Conservation (phyloP, 2,329 filamentous ascomycete species). For the Epichloe glyceriae region DNA sequence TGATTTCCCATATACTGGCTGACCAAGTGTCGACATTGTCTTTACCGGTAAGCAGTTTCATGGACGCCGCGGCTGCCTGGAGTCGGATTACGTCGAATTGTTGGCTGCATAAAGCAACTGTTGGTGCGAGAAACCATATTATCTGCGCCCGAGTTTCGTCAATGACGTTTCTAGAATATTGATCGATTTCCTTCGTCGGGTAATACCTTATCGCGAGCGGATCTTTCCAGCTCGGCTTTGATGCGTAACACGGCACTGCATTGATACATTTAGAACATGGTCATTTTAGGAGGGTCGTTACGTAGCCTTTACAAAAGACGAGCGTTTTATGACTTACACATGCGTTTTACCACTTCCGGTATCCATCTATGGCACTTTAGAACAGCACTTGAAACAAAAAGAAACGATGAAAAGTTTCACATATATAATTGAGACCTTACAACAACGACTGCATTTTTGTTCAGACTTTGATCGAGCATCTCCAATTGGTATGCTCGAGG, state of each 20-base stretch:
- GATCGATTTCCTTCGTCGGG: neutral
- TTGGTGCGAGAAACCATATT: constrained; percentile 65
- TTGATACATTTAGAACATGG: neutral
- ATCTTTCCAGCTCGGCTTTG: constrained; percentile 45
- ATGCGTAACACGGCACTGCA: constrained; percentile 55
- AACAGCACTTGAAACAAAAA: neutral
- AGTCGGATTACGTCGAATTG: constrained; percentile 47
- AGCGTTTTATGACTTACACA: constrained; percentile 39
- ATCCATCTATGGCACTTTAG: constrained; percentile 49
- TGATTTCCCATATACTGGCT: constrained; percentile 50
- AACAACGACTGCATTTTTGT: constrained; percentile 57
- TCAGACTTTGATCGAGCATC: constrained; percentile 59
- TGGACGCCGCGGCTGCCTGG: constrained; percentile 46
- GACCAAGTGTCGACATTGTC: constrained; percentile 66
- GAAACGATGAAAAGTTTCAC: neutral
- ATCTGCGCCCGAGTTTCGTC: constrained; percentile 19
- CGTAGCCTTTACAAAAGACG: neutral
- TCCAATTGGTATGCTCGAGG: constrained; percentile 58
- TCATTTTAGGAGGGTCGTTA: neutral
- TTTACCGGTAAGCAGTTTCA: constrained; percentile 51
- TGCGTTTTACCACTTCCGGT: constrained; percentile 71
- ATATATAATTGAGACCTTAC: constrained; percentile 27
- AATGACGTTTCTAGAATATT: neutral
- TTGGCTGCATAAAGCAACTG: constrained; percentile 52
- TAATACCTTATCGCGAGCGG: constrained; percentile 38